Percentiles rank a stretch among this genome's conserved stretches.
These are phyloP conservation scores for Chaetomiaceae sp. DNA, from an alignment of 2,329 filamentous ascomycete genomes.

Conservation along the genomic window DNA sequence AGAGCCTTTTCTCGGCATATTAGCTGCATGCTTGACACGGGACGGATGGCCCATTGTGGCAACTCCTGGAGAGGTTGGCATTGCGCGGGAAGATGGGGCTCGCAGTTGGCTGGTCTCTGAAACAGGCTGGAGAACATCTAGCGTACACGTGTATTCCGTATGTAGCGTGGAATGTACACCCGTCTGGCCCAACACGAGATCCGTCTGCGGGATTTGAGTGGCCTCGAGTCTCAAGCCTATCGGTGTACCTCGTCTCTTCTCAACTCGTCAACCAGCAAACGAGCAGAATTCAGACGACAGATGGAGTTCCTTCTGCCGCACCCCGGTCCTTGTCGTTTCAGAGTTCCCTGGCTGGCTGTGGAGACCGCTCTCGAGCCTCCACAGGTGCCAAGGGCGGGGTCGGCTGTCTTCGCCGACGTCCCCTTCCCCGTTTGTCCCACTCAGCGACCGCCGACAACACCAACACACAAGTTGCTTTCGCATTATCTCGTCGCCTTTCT, in stretches of 20 bases:
- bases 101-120: not conserved
- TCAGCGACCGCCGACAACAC: too few species aligned
- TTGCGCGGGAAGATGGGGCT: not conserved
- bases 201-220: too few species aligned
- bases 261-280: not conserved
- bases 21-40: not conserved
- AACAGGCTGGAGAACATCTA: too few species aligned
- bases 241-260: not conserved
- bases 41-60: not conserved
- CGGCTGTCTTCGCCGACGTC: not conserved
- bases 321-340: slow-evolving; percentile 8
- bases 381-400: slow-evolving; percentile 12
- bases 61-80: not conserved
- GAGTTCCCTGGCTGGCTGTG: not conserved
- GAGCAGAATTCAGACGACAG: too few species aligned
- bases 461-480: too few species aligned
- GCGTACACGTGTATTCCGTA: too few species aligned
- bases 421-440: too few species aligned
- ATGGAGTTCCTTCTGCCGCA: not conserved
- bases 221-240: not conserved
- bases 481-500: too few species aligned
- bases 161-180: too few species aligned
- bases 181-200: too few species aligned
- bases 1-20: not conserved
- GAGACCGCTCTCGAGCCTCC: not conserved